Evolutionary conservation across 331 rosid species (phyloP), one percentile per base, ranked within the genome.

Genomic region (Rosa hybrid): DNA sequence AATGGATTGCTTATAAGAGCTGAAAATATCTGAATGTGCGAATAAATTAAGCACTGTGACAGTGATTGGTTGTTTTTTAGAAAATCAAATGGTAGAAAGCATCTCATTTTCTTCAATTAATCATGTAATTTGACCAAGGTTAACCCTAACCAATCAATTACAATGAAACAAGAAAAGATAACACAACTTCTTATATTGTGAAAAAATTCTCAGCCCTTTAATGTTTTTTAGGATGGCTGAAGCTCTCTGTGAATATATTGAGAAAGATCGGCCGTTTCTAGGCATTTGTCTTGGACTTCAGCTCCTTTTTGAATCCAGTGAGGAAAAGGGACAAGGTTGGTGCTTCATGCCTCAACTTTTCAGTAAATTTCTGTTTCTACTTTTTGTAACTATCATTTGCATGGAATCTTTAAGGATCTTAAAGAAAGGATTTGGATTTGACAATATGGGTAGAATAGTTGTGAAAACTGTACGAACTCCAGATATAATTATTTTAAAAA

Each of bases 201-300:
- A 25, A 6, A 23, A 11, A 39, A 23, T 7, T 59, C 11, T 14
- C 56, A 44, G 7, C 25, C 59, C 42, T 62, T 34, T 45, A 80
- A 18, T 73, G 72, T 65, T 77, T 81, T 89, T 84, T 90, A 96
- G 99, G 83, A 84, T 93, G 98, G 96, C 85, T 72, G 97, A 96
- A 86, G 99, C 99, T 53, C 83, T 96, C 41, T 82, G 93, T 83
- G 81, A 90, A 71, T 96, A 96, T 86, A 91, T 96, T 71, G 91
- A 88, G 79, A 88, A 86, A 77, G 99, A 91, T 72, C 90, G 89
- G 73, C 99, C 99, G 17, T 91, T 96, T 86, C 88, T 96, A 77
- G 99, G 98, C 77, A 93, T 96, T 59, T 96, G 98, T 89, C 98
- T 96, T 82, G 99, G 99, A 74, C 99, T 96, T 87, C 98, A 96